Percentiles rank a stretch among this genome's conserved stretches.
phyloP scores from a whole-genome alignment of 306 rosid genomes.

The Citrullus amarus region DNA sequence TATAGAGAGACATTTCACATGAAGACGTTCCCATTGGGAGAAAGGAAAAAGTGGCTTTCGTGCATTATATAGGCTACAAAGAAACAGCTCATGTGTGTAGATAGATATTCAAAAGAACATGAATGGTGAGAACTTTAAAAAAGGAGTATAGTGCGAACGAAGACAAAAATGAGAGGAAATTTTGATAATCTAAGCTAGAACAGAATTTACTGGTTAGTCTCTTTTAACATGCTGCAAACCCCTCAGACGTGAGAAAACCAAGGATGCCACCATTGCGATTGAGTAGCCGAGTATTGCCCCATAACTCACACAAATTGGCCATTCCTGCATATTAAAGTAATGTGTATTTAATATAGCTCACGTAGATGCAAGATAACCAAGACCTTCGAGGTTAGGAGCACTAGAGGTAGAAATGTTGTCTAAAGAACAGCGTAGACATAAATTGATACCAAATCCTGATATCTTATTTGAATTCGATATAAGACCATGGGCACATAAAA shows the following conservation, averaged over 20 bases:
- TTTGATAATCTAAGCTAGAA: background rate
- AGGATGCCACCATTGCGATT: conserved; percentile 39
- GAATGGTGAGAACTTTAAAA: background rate
- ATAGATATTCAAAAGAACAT: background rate
- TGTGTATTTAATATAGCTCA: background rate
- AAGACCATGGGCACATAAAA: background rate
- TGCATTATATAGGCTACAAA: background rate
- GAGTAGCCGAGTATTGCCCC: conserved; percentile 63
- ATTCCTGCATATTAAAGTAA: conserved; percentile 43
- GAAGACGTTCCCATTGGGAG: background rate
- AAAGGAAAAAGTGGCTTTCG: background rate
- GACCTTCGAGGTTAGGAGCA: background rate
- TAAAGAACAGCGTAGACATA: background rate
- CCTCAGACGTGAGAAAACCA: conserved; percentile 22
- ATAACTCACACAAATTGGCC: conserved; percentile 84
- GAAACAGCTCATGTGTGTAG: background rate
- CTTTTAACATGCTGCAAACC: conserved; percentile 37
- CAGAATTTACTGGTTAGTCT: conserved; percentile 23
- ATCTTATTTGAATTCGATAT: background rate
- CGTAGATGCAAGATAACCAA: background rate
- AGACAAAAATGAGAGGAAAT: background rate
- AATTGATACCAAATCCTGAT: background rate
- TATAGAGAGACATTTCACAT: background rate
- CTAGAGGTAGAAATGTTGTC: background rate
- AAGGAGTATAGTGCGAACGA: background rate